These are phyloP conservation scores for Dothistroma pini DNA, from an alignment of 2,329 filamentous ascomycete species.

Conservation along the genomic window DNA sequence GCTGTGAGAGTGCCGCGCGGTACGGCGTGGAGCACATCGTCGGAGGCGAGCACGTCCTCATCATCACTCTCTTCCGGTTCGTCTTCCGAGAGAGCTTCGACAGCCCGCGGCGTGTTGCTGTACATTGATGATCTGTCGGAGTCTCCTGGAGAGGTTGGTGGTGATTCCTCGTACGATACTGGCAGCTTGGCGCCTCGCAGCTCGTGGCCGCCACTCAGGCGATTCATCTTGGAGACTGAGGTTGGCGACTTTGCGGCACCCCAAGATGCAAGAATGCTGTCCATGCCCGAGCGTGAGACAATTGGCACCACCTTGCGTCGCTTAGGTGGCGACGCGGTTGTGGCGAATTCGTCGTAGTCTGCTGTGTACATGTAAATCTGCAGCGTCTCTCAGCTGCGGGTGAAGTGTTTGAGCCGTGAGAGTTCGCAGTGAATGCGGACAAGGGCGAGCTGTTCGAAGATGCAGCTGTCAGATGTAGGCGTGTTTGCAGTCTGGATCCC, in stretches of 20 bases:
- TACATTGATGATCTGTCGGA: conserved; percentile 14
- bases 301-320: conserved; percentile 19
- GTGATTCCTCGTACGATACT: conserved; percentile 25
- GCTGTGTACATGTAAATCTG: conserved; percentile 2
- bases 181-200: conserved; percentile 12
- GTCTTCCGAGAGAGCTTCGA: background rate
- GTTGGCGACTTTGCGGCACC: conserved; percentile 26
- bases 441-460: background rate
- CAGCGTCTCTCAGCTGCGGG: background rate
- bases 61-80: conserved; percentile 5
- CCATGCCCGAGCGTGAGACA: conserved; percentile 14
- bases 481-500: background rate
- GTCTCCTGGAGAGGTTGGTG: conserved; percentile 11
- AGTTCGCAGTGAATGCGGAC: background rate
- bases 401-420: background rate
- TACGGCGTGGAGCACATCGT: conserved; percentile 23
- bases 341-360: conserved; percentile 7
- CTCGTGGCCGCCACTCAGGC: conserved; percentile 12
- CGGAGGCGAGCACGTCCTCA: conserved; percentile 22
- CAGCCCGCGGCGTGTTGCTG: background rate
- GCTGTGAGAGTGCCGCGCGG: conserved; percentile 11
- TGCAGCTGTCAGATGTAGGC: background rate
- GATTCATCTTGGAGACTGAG: conserved; percentile 28
- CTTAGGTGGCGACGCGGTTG: conserved; percentile 20
- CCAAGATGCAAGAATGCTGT: conserved; percentile 29